phyloP scores from a whole-genome alignment of 768 basidiomycete species.

The Leccinum aurantiacum region DNA sequence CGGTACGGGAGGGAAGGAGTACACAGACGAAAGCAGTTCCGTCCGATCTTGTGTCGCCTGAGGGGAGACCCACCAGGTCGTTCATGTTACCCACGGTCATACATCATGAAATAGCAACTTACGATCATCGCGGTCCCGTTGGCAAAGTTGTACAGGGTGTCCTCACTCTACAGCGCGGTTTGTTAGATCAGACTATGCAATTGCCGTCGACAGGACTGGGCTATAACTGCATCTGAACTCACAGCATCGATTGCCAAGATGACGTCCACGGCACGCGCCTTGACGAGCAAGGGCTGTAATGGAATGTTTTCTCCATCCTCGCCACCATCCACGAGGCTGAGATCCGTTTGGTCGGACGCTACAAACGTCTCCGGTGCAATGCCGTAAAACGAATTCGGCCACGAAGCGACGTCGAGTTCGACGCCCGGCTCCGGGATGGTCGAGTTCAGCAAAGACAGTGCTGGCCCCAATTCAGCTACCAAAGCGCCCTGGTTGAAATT shows the following conservation, averaged over 20 bases:
- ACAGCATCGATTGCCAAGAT: constrained; percentile 51
- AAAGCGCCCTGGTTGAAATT: constrained; percentile 12
- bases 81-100: background rate
- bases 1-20: constrained; percentile 36
- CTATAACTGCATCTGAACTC: constrained; percentile 6
- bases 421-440: constrained; percentile 27
- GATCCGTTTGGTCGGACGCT: constrained; percentile 31
- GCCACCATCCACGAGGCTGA: constrained; percentile 42
- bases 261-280: constrained; percentile 45
- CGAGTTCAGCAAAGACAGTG: constrained; percentile 16
- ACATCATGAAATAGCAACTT: constrained; percentile 1
- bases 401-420: constrained; percentile 32
- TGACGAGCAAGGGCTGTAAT: constrained; percentile 49
- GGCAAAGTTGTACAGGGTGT: constrained; percentile 16
- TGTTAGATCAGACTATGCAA: background rate
- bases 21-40: constrained; percentile 32
- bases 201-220: background rate
- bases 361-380: constrained; percentile 36
- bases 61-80: background rate
- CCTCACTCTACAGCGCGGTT: background rate
- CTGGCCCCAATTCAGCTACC: constrained; percentile 11
- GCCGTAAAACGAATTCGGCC: constrained; percentile 41
- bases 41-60: constrained; percentile 41
- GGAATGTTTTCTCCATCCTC: constrained; percentile 46
- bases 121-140: constrained; percentile 30